Evolutionary conservation across 2,329 filamentous ascomycete species (phyloP).

Genomic region (Mycosphaerella sp.): DNA sequence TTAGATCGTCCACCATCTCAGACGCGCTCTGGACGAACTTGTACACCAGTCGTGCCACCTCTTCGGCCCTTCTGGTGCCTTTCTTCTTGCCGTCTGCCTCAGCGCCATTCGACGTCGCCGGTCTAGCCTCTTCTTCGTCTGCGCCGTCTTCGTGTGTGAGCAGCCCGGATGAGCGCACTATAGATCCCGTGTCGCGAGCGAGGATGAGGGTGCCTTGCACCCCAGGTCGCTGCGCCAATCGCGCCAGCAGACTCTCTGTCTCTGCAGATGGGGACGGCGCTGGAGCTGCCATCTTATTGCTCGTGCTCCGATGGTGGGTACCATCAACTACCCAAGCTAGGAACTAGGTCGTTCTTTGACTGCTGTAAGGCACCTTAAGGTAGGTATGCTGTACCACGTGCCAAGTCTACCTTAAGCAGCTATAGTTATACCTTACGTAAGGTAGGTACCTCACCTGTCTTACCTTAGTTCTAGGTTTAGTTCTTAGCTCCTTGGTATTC

Average conservation of each 20-base stretch:
- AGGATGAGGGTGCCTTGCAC: constrained; percentile 73
- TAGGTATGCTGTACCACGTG: no score
- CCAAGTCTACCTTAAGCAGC: no score
- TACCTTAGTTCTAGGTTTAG: no score
- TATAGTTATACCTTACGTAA: no score
- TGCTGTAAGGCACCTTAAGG: no score
- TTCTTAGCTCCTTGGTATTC: no score
- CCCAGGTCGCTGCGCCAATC: constrained; percentile 69
- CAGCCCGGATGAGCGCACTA: constrained; percentile 69
- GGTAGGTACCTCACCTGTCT: no score
- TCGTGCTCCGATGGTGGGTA: neutral
- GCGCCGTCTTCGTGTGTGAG: constrained; percentile 53
- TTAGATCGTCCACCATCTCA: constrained; percentile 64
- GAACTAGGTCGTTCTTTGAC: neutral
- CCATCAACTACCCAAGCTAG: neutral
- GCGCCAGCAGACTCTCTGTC: constrained; percentile 58
- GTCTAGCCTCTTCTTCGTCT: constrained; percentile 35
- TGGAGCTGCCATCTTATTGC: constrained; percentile 23
- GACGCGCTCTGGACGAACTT: constrained; percentile 65
- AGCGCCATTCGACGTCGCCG: constrained; percentile 26
- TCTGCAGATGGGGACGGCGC: constrained; percentile 44
- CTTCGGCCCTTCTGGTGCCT: constrained; percentile 51
- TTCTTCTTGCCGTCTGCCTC: constrained; percentile 34
- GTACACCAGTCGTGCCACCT: constrained; percentile 71
- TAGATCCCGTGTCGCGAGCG: constrained; percentile 63